Base-by-base conservation (phyloP, 345 rosid species). In the Euphorbia lathyris region DNA sequence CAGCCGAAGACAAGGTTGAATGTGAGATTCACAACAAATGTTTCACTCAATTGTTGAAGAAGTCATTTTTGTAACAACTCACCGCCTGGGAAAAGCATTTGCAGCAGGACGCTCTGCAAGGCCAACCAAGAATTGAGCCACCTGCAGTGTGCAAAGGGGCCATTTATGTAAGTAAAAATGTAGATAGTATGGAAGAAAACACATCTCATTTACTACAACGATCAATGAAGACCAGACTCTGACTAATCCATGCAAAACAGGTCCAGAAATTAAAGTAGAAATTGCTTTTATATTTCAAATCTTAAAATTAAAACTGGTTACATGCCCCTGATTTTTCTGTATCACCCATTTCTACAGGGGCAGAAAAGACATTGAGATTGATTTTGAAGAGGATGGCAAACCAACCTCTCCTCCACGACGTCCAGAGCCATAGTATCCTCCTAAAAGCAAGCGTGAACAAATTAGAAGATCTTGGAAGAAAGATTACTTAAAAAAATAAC, bases 381-480 rank as follows among this genome's bases (percentile, higher is more conserved):
- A 58, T 52, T 34, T 73, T 40, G 42, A 62, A 66, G 65, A 73
- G 58, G 64, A 53, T 47, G 47, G 27, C 27, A 67, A 76, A 63
- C 72, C 43, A 14, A 87, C 91, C 90, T 91, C 96, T 43, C 98
- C 97, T 69, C 98, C 98, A 78, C 45, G 98, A 66, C 95, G 95
- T 40, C 98, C 98, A 63, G 98, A 91, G 70, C 98, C 98, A 83
- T 91, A 89, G 73, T 93, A 93, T 64, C 98, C 98, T 71, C 98
- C 98, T 93, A 77, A 59, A 53, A 76, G 48, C 50, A 80, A 47
- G 43, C 29, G 74, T 61, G 50, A 61, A 30, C 58, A 65, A 9
- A 50, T 61, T 55, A 61, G 47, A 5, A 53, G 23, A 19, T 19
- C 2, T 47, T 27, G 53, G 25, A 67, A 70, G 72, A 14, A 47